These are phyloP conservation scores for Pseudogymnoascus sp. DNA, from an alignment of 2,329 filamentous ascomycete genomes.

Conservation along the genomic window DNA sequence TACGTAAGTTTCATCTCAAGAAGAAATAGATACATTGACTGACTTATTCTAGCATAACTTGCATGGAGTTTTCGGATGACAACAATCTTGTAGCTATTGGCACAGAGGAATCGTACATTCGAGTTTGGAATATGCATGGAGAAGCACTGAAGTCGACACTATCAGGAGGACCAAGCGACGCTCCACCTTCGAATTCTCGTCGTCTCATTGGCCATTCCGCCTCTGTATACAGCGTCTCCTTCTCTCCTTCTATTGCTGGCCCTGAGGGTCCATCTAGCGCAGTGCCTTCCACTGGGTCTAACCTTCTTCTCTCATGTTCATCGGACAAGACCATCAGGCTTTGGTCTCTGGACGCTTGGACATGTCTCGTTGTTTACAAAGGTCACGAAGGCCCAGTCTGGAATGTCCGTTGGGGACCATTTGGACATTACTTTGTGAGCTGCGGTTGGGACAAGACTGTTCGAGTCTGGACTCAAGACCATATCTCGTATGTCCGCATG, in stretches of 20 bases:
- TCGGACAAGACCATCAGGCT: slow-evolving; percentile 82
- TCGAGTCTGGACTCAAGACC: slow-evolving; percentile 86
- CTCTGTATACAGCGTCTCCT: slow-evolving; percentile 81
- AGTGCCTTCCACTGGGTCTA: slow-evolving; percentile 48
- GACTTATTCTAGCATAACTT: slow-evolving; percentile 60
- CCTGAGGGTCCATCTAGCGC: slow-evolving; percentile 20
- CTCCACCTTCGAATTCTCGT: slow-evolving; percentile 64
- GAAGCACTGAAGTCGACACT: slow-evolving; percentile 66
- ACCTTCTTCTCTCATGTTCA: slow-evolving; percentile 79
- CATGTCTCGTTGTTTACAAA: slow-evolving; percentile 90
- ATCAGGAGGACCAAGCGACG: slow-evolving; percentile 50
- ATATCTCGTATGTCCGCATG: slow-evolving; percentile 80
- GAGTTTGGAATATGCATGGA: slow-evolving; percentile 87
- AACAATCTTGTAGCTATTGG: slow-evolving; percentile 80
- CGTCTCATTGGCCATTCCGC: slow-evolving; percentile 81
- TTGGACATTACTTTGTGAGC: slow-evolving; percentile 90
- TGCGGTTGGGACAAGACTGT: slow-evolving; percentile 85
- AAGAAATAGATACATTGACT: slow-evolving; percentile 3
- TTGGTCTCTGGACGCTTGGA: slow-evolving; percentile 88
- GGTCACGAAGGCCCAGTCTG: slow-evolving; percentile 86
- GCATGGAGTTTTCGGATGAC: slow-evolving; percentile 91
- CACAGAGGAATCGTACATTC: slow-evolving; percentile 90
- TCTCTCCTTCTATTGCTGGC: slow-evolving; percentile 47
- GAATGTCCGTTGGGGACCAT: slow-evolving; percentile 83
- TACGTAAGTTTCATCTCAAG: slow-evolving; percentile 50